Evolutionary conservation across 495 filamentous ascomycete species (phyloP), one percentile per base, ranked within the genome.

Genomic region (Glarea lozoyensis): DNA sequence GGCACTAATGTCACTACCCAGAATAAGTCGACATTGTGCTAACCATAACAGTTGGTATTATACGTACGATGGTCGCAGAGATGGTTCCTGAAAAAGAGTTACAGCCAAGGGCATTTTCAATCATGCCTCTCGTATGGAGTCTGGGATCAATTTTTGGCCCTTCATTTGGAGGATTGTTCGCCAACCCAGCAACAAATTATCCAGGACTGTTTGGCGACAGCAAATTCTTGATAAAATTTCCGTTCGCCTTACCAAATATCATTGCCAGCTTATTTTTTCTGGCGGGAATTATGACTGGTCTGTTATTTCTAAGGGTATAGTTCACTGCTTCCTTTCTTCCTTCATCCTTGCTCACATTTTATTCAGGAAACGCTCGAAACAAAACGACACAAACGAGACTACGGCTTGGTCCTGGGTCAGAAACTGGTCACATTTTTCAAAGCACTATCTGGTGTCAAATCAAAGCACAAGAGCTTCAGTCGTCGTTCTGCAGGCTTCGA

Each of bases 111-210:
- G 88, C 84, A 1, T 89, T 90, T 58, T 83, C 79, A 37, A 70
- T 92, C 46, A 93, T 94, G 86, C 85, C 86, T 13, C 60, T 94
- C 9, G 78, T 78, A 22, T 88, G 85, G 82, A 82, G 77, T 9
- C 70, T 88, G 37, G 88, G 88, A 1, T 81, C 76, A 31, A 83
- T 95, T n/a, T 79, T 96, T 56, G 90, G 90, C 0, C 90, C 90
- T 2, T 76, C 80, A 1, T 81, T 96, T 53, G 90, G 90, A 18
- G 90, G 90, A 2, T 78, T 82, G 29, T 76, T 97, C 41, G 83
- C 87, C 6, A 78, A 83, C 40, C 90, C 90, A 2, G 76, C 79
- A 1, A 63, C 68, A 30, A 73, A 85, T 52, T 68, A 65, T 40
- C 84, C 85, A 2, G 62, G 60, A 10, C 40, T 84, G 12, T 92